Evolutionary conservation across 768 basidiomycete species (phyloP), one percentile per base, ranked within the genome.

Genomic region (Hortiboletus campestris): DNA sequence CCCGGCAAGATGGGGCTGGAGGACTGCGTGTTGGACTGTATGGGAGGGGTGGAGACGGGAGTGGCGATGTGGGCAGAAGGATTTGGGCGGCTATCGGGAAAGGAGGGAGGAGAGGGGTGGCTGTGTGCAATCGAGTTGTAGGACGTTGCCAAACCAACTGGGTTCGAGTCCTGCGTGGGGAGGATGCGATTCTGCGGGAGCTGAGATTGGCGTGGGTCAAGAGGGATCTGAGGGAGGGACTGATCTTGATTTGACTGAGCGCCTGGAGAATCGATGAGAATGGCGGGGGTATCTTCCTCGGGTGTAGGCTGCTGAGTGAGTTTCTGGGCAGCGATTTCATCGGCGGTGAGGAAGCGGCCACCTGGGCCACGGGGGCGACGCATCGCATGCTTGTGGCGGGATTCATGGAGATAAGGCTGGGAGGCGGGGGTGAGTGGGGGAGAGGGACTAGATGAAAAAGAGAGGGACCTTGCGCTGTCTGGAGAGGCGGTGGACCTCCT

Each of bases 381-480:
- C 89, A 98, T 95, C 32, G 97, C 97, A 75, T 99, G 97, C 62
- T 93, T 91, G 77, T 99, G 97, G 43, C 97, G 86, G 9, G 93
- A 96, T 69, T 99, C 97, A 61, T 99, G 97, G 31, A 98, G 86
- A 75, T 98, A 99, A 2, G 97, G 96, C 95, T 97, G 44, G 3
- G 25, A 38, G 53, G 58, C 32, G 50, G 12, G 38, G 25, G 63
- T 54, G 57, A 56, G 53, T 39, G 31, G 52, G 52, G 25, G 57
- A 3, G 9, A n/a, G 31, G 14, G 20, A 6, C n/a, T 16, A 11
- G 25, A 29, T 17, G 38, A 49, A 6, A 48, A 34, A 49, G 43
- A 36, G 32, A 61, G 55, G 40, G 39, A 91, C 96, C 84, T 99
- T 98, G 69, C 97, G 82, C 72, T 96, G 91, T 63, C 88, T 82